Evolutionary conservation across 805 yeast species (phyloP), one percentile per base, ranked within the genome.

Genomic region (Dipodascopsis uninucleata): DNA sequence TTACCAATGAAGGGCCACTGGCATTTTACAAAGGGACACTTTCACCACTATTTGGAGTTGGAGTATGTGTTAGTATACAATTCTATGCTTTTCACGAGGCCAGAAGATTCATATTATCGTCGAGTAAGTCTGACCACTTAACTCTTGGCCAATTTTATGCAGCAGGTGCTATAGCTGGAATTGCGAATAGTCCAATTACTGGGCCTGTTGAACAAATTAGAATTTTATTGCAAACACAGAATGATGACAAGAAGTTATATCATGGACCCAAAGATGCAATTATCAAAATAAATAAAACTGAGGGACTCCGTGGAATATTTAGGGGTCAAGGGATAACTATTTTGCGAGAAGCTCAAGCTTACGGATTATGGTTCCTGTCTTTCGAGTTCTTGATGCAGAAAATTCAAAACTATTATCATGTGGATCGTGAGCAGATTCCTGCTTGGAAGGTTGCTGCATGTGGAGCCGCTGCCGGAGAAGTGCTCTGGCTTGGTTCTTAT

Each of bases 141-240:
- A 61, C 78, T 4, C 70, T 78, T 29, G 52, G 68, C 4, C 95
- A 93, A 62, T 88, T 78, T 58, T 89, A 87, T 66, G 58, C 72
- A n/a, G 79, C 94, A 60, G 99, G 99, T 58, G 79, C 82, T 4
- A 85, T 84, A 16, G 97, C 96, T 28, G 99, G 99, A 22, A 66
- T 87, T 41, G 89, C 95, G 24, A 93, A 89, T 34, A 46, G 58
- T 23, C 49, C 53, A 17, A 33, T 57, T 20, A 95, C 97, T 0
- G 75, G 90, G 10, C 98, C 98, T 2, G 90, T 93, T 53, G 98
- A 93, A 64, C 97, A 88, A 61, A 76, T 93, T 48, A 81, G 99
- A 71, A 89, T 93, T 58, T 75, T 96, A 57, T 74, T 93, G 54
- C 98, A 93, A 66, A 87, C 96, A 2, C 95, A 86, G 64, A 81